Percentiles rank a stretch among this genome's conserved stretches.
Evolutionary conservation across 2,329 filamentous ascomycete genomes (phyloP).

Genomic region (Phaeoacremonium minimum): DNA sequence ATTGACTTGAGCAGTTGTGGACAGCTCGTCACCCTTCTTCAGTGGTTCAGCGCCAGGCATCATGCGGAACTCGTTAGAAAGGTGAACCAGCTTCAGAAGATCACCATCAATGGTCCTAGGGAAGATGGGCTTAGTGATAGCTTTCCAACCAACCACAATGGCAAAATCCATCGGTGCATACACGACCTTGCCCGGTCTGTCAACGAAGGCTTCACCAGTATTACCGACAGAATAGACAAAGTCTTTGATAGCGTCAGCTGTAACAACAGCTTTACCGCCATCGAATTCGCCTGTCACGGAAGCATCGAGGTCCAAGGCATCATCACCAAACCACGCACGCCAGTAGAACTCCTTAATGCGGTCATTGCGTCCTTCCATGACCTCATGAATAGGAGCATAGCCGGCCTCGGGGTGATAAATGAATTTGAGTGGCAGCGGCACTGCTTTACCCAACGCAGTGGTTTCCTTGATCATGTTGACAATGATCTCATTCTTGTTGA

Average conservation of each 20-base stretch:
- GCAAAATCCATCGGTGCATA: slow-evolving; percentile 98
- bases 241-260: slow-evolving; percentile 90
- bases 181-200: slow-evolving; percentile 88
- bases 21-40: slow-evolving; percentile 90
- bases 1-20: slow-evolving; percentile 93
- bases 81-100: slow-evolving; percentile 88
- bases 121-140: slow-evolving; percentile 99
- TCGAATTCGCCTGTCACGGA: slow-evolving; percentile 85
- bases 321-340: slow-evolving; percentile 92
- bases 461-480: slow-evolving; percentile 92
- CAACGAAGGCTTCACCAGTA: slow-evolving; percentile 94
- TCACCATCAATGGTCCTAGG: slow-evolving; percentile 94
- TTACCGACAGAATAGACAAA: slow-evolving; percentile 99
- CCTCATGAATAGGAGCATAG: slow-evolving; percentile 94
- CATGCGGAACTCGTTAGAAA: slow-evolving; percentile 98
- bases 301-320: slow-evolving; percentile 76
- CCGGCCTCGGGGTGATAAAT: slow-evolving; percentile 92
- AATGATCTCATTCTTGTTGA: slow-evolving; percentile 72
- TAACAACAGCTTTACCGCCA: slow-evolving; percentile 82
- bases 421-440: slow-evolving; percentile 83
- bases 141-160: slow-evolving; percentile 98
- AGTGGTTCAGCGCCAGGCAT: slow-evolving; percentile 89
- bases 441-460: slow-evolving; percentile 76
- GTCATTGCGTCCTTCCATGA: slow-evolving; percentile 94
- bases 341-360: slow-evolving; percentile 99